Percentiles rank a stretch among this genome's conserved stretches.
Evolutionary conservation across 768 basidiomycete genomes (phyloP).

Genomic region (Trametes punicea): DNA sequence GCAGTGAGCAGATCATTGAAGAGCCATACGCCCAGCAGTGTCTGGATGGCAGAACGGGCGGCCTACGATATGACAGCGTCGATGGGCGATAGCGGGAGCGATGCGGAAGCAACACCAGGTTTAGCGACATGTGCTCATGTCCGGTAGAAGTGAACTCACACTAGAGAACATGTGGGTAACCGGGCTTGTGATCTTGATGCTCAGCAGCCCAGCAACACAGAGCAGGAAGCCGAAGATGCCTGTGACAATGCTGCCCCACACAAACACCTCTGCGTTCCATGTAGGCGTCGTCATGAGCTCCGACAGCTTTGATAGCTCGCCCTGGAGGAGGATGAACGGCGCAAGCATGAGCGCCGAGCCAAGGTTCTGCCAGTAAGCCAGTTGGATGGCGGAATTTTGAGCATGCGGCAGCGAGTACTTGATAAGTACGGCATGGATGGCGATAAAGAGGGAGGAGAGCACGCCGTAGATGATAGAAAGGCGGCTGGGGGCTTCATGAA

Average conservation of each 20-base stretch:
- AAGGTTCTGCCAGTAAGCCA: slow-evolving; percentile 78
- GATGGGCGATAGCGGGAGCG: not conserved
- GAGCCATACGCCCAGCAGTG: slow-evolving; percentile 71
- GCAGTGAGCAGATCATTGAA: slow-evolving; percentile 71
- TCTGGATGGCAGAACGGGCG: slow-evolving; percentile 80
- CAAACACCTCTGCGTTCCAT: slow-evolving; percentile 54
- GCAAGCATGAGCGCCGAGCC: slow-evolving; percentile 64
- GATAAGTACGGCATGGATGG: slow-evolving; percentile 72
- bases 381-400: slow-evolving; percentile 66
- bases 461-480: slow-evolving; percentile 68
- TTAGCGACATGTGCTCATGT: not conserved
- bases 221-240: slow-evolving; percentile 81
- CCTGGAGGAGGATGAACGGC: slow-evolving; percentile 57
- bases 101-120: not conserved
- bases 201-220: slow-evolving; percentile 73
- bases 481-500: slow-evolving; percentile 39
- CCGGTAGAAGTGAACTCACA: slow-evolving; percentile 40
- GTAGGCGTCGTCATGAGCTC: slow-evolving; percentile 35
- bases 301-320: slow-evolving; percentile 46
- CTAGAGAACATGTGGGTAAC: slow-evolving; percentile 85
- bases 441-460: slow-evolving; percentile 71
- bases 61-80: slow-evolving; percentile 42
- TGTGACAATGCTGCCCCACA: slow-evolving; percentile 65
- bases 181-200: slow-evolving; percentile 80
- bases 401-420: slow-evolving; percentile 66